Evolutionary conservation across 768 basidiomycete species (phyloP).

Genomic region (Lentinus brumalis): DNA sequence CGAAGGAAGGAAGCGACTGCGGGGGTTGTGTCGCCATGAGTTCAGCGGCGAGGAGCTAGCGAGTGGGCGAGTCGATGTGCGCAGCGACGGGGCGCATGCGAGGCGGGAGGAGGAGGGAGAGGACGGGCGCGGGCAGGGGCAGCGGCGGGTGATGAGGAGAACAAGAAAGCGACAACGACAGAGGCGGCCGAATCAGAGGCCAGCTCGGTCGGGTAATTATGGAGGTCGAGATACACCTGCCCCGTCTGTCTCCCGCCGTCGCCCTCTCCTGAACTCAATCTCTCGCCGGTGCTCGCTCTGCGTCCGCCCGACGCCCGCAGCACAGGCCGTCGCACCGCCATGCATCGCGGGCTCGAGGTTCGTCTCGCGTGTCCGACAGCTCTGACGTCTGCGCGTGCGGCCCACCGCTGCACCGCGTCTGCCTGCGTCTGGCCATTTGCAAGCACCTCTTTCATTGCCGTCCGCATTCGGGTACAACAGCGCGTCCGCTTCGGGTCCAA

Average conservation of each 20-base stretch:
- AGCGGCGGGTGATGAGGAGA: not conserved
- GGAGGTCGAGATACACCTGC: no score
- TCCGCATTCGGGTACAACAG: slow-evolving; percentile 14
- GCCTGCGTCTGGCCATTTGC: not conserved
- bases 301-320: not conserved
- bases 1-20: slow-evolving; percentile 78
- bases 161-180: not conserved
- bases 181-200: not conserved
- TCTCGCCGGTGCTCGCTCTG: not conserved
- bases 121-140: not conserved
- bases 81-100: slow-evolving; percentile 13
- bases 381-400: no score
- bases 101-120: slow-evolving; percentile 8
- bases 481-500: slow-evolving; percentile 8
- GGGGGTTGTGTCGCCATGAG: slow-evolving; percentile 51
- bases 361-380: no score
- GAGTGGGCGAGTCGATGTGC: not conserved
- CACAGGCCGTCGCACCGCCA: not conserved
- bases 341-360: not conserved
- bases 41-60: slow-evolving; percentile 26
- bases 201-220: not conserved
- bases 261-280: not conserved
- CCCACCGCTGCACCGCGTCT: no score
- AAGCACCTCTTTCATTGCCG: slow-evolving; percentile 14
- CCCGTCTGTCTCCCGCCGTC: no score